A percentile compares a stretch with the other conserved stretches of the same genome.
phyloP scores from a whole-genome alignment of 164 flowering plant species.

The Vitis riparia region DNA sequence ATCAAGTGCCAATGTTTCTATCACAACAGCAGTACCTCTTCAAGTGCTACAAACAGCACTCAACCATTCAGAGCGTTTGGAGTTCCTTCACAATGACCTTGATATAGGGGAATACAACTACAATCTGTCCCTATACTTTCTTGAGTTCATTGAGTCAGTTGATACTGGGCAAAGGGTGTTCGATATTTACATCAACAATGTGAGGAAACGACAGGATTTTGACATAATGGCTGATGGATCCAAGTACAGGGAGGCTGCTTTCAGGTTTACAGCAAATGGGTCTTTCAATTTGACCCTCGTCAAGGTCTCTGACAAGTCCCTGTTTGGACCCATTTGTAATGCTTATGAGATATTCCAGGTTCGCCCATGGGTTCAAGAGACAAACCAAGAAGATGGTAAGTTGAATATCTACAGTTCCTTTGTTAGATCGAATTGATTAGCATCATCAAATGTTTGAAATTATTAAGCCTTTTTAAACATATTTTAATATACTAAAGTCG shows the following conservation, averaged over 20 bases:
- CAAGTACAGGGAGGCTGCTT: slow-evolving; percentile 27
- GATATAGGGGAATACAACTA: slow-evolving; percentile 25
- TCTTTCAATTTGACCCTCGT: slow-evolving; percentile 47
- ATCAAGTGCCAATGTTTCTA: slow-evolving; percentile 4
- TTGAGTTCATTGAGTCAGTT: slow-evolving; percentile 40
- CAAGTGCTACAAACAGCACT: slow-evolving; percentile 56
- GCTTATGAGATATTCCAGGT: slow-evolving; percentile 61
- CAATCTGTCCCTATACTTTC: slow-evolving; percentile 45
- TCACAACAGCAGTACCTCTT: slow-evolving; percentile 34
- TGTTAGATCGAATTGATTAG: too few relatives aligned
- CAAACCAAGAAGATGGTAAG: slow-evolving; percentile 46
- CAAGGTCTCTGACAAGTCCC: slow-evolving; percentile 29
- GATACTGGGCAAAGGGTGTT: slow-evolving; percentile 55
- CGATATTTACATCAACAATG: slow-evolving; percentile 45
- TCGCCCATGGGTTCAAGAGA: slow-evolving; percentile 26
- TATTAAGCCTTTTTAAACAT: too few relatives aligned
- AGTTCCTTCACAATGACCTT: slow-evolving; percentile 32
- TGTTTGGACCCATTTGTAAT: slow-evolving; percentile 58
- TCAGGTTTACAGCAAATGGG: slow-evolving; percentile 34
- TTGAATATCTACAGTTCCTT: neutral
- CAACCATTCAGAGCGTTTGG: slow-evolving; percentile 27
- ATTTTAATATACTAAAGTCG: too few relatives aligned
- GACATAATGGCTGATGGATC: slow-evolving; percentile 43
- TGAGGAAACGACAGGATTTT: slow-evolving; percentile 22
- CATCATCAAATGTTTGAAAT: neutral